A percentile compares a stretch with the other conserved stretches of the same genome.
These are phyloP conservation scores for Curvularia hawaiiensis DNA, from an alignment of 2,329 filamentous ascomycete genomes.

Conservation along the genomic window DNA sequence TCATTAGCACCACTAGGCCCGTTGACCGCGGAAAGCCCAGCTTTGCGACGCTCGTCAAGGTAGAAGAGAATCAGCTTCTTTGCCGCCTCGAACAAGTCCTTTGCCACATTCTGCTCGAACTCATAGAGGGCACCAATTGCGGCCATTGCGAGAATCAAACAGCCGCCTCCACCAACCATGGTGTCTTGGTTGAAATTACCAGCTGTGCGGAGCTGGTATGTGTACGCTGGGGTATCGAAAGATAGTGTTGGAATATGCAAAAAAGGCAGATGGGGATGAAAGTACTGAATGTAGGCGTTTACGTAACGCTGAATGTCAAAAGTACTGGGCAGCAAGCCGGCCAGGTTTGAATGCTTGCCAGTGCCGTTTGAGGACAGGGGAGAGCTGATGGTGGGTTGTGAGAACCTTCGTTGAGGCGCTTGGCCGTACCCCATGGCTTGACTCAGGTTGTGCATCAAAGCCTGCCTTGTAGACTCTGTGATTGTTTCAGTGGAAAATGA, in stretches of 20 bases:
- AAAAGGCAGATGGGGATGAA: constrained; percentile 95
- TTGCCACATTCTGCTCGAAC: constrained; percentile 77
- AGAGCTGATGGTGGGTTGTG: constrained; percentile 62
- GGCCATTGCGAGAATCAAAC: constrained; percentile 84
- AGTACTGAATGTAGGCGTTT: constrained; percentile 86
- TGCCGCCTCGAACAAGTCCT: constrained; percentile 86
- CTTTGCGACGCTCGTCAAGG: constrained; percentile 86
- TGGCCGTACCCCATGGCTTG: constrained; percentile 62
- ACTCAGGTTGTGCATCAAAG: constrained; percentile 65
- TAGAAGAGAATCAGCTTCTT: constrained; percentile 96
- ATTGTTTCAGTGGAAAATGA: constrained; percentile 68
- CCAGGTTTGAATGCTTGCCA: constrained; percentile 49
- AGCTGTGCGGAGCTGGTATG: constrained; percentile 64
- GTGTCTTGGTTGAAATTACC: constrained; percentile 59
- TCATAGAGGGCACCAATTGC: constrained; percentile 89
- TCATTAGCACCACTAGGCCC: constrained; percentile 60
- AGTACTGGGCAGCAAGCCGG: constrained; percentile 74
- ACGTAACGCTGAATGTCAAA: constrained; percentile 89
- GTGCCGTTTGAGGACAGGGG: constrained; percentile 51
- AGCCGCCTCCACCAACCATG: constrained; percentile 78
- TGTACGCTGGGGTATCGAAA: constrained; percentile 78
- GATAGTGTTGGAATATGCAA: constrained; percentile 89
- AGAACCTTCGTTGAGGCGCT: constrained; percentile 60
- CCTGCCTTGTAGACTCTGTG: constrained; percentile 68
- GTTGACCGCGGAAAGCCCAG: constrained; percentile 71